Base-by-base conservation (phyloP, 108 stramenopile species). In the Seminavis robusta region DNA sequence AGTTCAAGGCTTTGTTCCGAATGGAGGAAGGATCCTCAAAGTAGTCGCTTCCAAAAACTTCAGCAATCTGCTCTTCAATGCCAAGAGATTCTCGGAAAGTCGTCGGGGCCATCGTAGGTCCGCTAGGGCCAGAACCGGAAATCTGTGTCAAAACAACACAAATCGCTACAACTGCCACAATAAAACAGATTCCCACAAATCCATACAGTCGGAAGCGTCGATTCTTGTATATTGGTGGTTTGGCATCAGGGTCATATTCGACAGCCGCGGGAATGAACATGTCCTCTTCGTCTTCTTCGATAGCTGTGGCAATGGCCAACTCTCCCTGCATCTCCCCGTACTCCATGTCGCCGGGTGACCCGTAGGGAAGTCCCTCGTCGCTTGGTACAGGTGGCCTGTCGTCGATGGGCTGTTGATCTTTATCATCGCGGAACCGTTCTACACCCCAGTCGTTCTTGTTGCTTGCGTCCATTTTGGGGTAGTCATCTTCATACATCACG, bases 201-300 rank as follows among this genome's bases (percentile, higher is more conserved):
- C 67, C 57, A 43, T 90, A 90, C 8, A 82, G 33, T 19, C 88
- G 74, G 28, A 86, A 84, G 26, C 84, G 65, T 15, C 80, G 71
- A 49, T 83, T 83, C 32, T 61, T 67, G 41, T 70, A 60, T 28
- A 90, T 53, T 8, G 84, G 84, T 4, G 77, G 80, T 54, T 84
- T 88, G 23, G 88, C 75, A 53, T 86, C 83, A 0, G 88, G 84
- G 59, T 86, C 88, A 47, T 83, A 90, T 47, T 86, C 84, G 23
- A 86, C 68, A 10, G 88, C 88, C 7, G 82, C 56, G 24, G 82
- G 83, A 52, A 89, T 81, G 63, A 71, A 83, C 9, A 37, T 70
- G 37, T 77, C 70, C 33, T 82, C 79, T 28, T 81, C 83, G 10
- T 85, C 79, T 32, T 67, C 71, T 9, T 60, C 55, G 36, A 89